Conservation (phyloP, 2,329 filamentous ascomycete genomes). For the Eutypa lata region DNA sequence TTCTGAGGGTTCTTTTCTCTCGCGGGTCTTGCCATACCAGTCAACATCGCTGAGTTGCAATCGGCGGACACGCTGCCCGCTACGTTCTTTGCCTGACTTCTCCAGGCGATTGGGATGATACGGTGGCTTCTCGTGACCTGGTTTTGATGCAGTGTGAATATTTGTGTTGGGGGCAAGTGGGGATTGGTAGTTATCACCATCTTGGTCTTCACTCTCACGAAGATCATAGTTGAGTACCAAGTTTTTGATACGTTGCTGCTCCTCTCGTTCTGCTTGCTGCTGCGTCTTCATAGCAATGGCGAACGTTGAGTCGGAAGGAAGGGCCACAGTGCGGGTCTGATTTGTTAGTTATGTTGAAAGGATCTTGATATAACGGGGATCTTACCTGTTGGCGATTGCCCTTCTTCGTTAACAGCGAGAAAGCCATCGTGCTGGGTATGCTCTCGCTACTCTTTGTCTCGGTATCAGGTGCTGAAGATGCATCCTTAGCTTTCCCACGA, state of each 20-base stretch:
- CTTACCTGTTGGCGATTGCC: constrained; percentile 89
- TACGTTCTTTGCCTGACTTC: constrained; percentile 58
- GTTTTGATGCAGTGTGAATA: constrained; percentile 44
- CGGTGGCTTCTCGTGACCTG: constrained; percentile 49
- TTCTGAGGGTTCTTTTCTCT: constrained; percentile 8
- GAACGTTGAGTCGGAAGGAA: constrained; percentile 89
- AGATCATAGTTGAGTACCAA: constrained; percentile 95
- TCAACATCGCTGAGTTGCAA: constrained; percentile 95
- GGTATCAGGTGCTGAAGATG: constrained; percentile 29
- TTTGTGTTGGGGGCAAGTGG: constrained; percentile 44
- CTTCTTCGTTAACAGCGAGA: constrained; percentile 91
- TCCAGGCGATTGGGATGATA: constrained; percentile 56
- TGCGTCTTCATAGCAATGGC: constrained; percentile 95
- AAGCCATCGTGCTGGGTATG: constrained; percentile 78
- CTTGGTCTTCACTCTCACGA: constrained; percentile 74
- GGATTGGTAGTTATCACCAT: constrained; percentile 61
- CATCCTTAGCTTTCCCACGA: constrained; percentile 65
- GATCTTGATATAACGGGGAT: constrained; percentile 3
- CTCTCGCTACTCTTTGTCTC: constrained; percentile 35
- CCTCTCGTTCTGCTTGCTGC: constrained; percentile 90
- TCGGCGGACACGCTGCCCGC: constrained; percentile 80
- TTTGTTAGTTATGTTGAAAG: constrained; percentile 13
- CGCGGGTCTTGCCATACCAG: constrained; percentile 64
- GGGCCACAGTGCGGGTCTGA: constrained; percentile 84
- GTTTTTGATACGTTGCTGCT: constrained; percentile 98